phyloP scores from a whole-genome alignment of 2,329 filamentous ascomycete species.

The Aotearoamyces nothofagi region DNA sequence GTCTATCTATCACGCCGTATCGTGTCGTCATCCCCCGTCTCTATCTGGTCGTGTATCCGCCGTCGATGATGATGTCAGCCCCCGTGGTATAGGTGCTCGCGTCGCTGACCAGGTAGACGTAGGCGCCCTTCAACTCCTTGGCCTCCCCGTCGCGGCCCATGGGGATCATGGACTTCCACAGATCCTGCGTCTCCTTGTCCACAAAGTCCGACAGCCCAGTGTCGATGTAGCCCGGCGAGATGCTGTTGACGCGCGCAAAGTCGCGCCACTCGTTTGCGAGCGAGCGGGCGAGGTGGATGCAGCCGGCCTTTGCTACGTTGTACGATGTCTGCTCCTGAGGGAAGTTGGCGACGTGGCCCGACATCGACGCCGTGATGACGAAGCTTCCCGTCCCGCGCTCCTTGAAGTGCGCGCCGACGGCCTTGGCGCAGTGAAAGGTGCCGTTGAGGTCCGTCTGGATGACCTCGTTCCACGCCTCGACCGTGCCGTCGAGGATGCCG shows the following conservation, averaged over 20 bases:
- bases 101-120: conserved; percentile 31
- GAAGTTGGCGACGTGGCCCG: conserved; percentile 36
- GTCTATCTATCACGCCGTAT: too few species aligned
- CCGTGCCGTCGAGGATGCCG: conserved; percentile 36
- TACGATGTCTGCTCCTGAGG: conserved; percentile 50
- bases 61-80: conserved; percentile 32
- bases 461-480: conserved; percentile 54
- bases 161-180: conserved; percentile 45
- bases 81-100: conserved; percentile 32
- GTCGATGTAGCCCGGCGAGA: conserved; percentile 55
- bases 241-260: conserved; percentile 53
- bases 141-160: conserved; percentile 43
- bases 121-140: conserved; percentile 45
- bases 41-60: too few species aligned
- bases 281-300: conserved; percentile 46
- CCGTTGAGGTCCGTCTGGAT: conserved; percentile 53
- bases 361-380: conserved; percentile 52
- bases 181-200: conserved; percentile 35
- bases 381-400: conserved; percentile 47
- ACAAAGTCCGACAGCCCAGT: conserved; percentile 53
- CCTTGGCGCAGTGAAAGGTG: conserved; percentile 51
- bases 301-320: conserved; percentile 51
- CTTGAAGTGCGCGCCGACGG: conserved; percentile 52
- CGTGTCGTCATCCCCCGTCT: too few species aligned
- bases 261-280: conserved; percentile 57